Evolutionary conservation across 768 basidiomycete species (phyloP).

Genomic region (Nidularia pulvinata): DNA sequence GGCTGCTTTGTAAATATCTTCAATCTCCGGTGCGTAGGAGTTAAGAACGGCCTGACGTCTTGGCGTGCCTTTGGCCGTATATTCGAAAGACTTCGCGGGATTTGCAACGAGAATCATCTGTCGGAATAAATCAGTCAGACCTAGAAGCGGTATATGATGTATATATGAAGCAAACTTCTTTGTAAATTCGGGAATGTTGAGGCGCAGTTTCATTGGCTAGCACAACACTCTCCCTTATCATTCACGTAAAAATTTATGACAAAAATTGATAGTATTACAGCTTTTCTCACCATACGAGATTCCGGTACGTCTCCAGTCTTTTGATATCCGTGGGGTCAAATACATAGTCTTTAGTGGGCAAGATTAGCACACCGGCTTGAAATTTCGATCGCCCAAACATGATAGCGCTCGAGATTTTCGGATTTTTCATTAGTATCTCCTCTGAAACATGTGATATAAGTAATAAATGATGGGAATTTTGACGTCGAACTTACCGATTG

Average conservation of each 20-base stretch:
- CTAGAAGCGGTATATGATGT: no score
- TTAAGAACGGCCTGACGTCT: background rate
- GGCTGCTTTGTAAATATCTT: background rate
- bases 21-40: background rate
- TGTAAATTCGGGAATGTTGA: background rate
- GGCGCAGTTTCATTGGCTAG: background rate
- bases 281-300: background rate
- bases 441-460: background rate
- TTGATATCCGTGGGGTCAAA: background rate
- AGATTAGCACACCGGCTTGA: background rate
- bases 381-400: background rate
- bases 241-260: background rate
- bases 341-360: background rate
- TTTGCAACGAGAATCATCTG: background rate
- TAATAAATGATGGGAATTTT: background rate
- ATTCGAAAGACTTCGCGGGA: background rate
- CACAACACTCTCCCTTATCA: background rate
- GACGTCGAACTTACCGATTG: background rate
- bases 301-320: background rate
- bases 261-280: background rate
- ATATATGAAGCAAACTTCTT: background rate
- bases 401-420: background rate
- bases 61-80: background rate
- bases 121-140: no score
- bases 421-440: background rate